Conservation (phyloP, 129 eudicot species). For the Flaveria trinervia region DNA sequence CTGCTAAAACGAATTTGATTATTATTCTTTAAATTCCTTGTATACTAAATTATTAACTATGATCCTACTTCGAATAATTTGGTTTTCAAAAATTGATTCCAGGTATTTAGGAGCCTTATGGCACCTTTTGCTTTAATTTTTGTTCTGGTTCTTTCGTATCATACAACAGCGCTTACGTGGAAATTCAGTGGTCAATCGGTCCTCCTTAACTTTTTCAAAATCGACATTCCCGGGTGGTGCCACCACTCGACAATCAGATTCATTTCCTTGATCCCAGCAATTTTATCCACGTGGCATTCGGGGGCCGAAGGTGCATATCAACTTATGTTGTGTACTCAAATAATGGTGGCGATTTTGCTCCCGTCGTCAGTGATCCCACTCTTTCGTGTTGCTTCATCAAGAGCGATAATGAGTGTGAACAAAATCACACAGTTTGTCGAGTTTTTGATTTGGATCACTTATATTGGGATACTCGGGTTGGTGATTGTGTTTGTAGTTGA, state of each 20-base stretch:
- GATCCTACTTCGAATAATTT: slow-evolving; percentile 2
- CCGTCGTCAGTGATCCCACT: slow-evolving; percentile 92
- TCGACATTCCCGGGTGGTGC: slow-evolving; percentile 84
- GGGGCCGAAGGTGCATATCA: slow-evolving; percentile 96
- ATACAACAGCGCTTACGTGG: slow-evolving; percentile 73
- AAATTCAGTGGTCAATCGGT: slow-evolving; percentile 60
- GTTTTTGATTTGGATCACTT: slow-evolving; percentile 50
- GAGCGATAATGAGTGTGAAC: slow-evolving; percentile 72
- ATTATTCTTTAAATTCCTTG: neutral
- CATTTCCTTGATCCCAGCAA: slow-evolving; percentile 69
- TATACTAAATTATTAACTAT: slow-evolving; percentile 3
- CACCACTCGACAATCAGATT: slow-evolving; percentile 78
- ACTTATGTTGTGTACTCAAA: slow-evolving; percentile 68
- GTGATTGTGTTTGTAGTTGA: slow-evolving; percentile 69
- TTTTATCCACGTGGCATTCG: slow-evolving; percentile 59
- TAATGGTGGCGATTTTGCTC: slow-evolving; percentile 74
- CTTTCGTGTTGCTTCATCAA: slow-evolving; percentile 74
- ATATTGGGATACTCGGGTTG: slow-evolving; percentile 69
- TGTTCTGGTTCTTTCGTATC: slow-evolving; percentile 64
- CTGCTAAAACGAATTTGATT: neutral
- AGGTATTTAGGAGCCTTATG: slow-evolving; percentile 67
- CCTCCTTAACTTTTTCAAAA: slow-evolving; percentile 53
- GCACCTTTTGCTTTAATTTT: slow-evolving; percentile 64
- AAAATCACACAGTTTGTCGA: slow-evolving; percentile 62
- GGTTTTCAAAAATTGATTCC: slow-evolving; percentile 24